Evolutionary conservation across 1,284 basidiomycete genomes (phyloP), one percentile per base, ranked within the genome.

Genomic region (Austroboletus niveus): DNA sequence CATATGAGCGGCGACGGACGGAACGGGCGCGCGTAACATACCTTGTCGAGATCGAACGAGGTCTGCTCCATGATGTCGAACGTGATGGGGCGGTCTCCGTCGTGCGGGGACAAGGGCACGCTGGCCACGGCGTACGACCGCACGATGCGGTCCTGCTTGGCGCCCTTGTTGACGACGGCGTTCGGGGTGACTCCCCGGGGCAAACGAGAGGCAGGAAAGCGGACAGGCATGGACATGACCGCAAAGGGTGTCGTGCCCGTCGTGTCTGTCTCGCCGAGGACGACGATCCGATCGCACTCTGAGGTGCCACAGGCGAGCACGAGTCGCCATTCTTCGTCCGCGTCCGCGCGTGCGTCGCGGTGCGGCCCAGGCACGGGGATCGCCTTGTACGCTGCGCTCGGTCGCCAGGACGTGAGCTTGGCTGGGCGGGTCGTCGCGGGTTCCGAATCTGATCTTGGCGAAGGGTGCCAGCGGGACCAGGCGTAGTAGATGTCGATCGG

Each of bases 31-130:
- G 4, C 35, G 35, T 17, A 59, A 24, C 75, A 57, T 57, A 91
- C 92, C 81, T 94, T 94, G 74, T 94, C 92, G 7, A 95, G 75
- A 64, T 93, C 92, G 65, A 91, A 94, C 3, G 87, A 88, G 0
- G 88, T 92, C 63, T 90, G 87, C 64, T 95, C 92, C 9, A 73
- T 75, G 34, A 94, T 74, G 30, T 65, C 74, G 54, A 92, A 61
- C 53, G 65, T 54, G 29, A 59, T 56, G 34, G 58, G 61, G 15
- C 48, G 55, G 42, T 60, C 63, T 14, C 39, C 46, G 48, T 4
- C 22, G 5, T 24, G 22, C 22, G 22, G 17, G 17, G 17, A 17
- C 17, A 17, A 17, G 17, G 17, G 17, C 17, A 17, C 17, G 17
- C 17, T 17, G 17, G 17, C 22, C 17, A 66, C 14, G 4, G 45